Conservation (phyloP, 257 asterid species). For the Pogostemon cablin region DNA sequence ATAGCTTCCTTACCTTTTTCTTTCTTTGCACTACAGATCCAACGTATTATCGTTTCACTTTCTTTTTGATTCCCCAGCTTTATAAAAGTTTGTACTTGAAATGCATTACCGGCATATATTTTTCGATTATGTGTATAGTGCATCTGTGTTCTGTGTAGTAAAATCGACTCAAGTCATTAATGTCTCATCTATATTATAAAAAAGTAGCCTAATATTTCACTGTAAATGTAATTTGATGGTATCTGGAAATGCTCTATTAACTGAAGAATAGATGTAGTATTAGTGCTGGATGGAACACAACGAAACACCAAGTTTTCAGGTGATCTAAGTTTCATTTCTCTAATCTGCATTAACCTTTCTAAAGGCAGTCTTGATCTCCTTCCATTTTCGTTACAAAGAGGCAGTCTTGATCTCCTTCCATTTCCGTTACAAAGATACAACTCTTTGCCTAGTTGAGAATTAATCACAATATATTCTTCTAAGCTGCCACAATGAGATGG, state of each 20-base stretch:
- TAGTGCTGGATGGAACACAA: conserved; percentile 6
- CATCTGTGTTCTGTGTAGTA: conserved; percentile 13
- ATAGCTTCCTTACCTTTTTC: neutral
- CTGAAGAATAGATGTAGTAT: neutral
- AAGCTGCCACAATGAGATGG: conserved; percentile 2
- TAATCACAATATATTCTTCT: neutral
- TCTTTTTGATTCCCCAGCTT: neutral
- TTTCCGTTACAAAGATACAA: neutral
- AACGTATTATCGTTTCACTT: neutral
- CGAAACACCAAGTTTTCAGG: neutral
- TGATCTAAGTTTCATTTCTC: conserved; percentile 19
- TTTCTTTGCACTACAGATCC: conserved; percentile 2
- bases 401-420: too few relatives aligned
- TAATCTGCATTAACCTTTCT: conserved; percentile 5
- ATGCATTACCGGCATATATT: neutral
- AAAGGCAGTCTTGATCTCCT: too few relatives aligned
- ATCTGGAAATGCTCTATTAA: conserved; percentile 5
- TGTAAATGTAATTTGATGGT: neutral
- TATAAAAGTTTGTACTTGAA: neutral
- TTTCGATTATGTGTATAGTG: neutral
- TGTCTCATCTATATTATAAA: neutral
- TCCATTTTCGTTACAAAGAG: too few relatives aligned
- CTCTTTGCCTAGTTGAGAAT: conserved; percentile 14
- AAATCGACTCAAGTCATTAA: neutral
- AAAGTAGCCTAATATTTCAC: conserved; percentile 10